Base-by-base conservation (phyloP, 169 alveolate species). In the Miamiensis avidus region DNA sequence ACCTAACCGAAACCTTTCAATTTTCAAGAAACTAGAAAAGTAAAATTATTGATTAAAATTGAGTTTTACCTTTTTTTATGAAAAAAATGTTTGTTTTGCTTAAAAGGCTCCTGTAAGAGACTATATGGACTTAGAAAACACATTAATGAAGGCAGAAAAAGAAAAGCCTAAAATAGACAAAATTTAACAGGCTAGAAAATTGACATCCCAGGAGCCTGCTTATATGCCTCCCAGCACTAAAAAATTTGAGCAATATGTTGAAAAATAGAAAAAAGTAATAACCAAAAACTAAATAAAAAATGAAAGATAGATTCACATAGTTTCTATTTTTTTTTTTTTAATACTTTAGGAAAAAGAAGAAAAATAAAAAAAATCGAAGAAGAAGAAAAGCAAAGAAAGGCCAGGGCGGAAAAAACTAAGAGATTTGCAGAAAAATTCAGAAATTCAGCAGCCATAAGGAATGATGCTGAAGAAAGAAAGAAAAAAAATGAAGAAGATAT, bases 1-100 rank as follows among this genome's bases (percentile, higher is more conserved):
- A 86, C 90, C 27, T 86, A 86, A 65, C 81, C 82, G 20, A 65
- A 34, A 15, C 90, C 90, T 4, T 86, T 86, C 65, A 86, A 86
- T 65, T 86, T 86, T 72, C 65, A 86, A 81, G 75, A 86, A 75
- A 74, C 90, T 27, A 75, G 84, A 26, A 86, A 76, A 86, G n/a
- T n/a, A n/a, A n/a, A n/a, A n/a, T n/a, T n/a, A n/a, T n/a, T n/a
- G n/a, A n/a, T n/a, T n/a, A n/a, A n/a, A n/a, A n/a, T n/a, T n/a
- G n/a, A n/a, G n/a, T n/a, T n/a, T n/a, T n/a, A n/a, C n/a, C n/a
- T n/a, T n/a, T n/a, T n/a, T n/a, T n/a, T n/a, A n/a, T n/a, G n/a
- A n/a, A n/a, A n/a, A n/a, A n/a, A n/a, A n/a, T n/a, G n/a, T n/a
- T n/a, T n/a, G n/a, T n/a, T n/a, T n/a, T n/a, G n/a, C n/a, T n/a